Conservation (phyloP, 176 grass and related monocot genomes). For the Carex scoparia region DNA sequence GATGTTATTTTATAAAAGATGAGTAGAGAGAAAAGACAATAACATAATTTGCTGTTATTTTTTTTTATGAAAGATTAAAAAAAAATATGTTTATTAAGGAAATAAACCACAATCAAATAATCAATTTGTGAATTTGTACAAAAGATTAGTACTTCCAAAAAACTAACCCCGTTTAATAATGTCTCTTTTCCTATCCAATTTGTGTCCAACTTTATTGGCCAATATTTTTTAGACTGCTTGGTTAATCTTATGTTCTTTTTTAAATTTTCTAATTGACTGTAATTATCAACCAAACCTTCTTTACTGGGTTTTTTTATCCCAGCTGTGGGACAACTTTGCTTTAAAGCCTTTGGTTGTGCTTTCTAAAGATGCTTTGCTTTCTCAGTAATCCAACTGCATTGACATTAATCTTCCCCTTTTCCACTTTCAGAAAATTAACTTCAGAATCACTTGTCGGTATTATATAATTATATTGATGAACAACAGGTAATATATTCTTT, state of each 20-base stretch:
- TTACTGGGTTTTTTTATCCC: background rate
- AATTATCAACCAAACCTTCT: background rate
- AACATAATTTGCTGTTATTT: background rate
- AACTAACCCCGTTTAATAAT: background rate
- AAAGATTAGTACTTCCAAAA: background rate
- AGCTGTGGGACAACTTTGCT: background rate
- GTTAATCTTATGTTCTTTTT: background rate
- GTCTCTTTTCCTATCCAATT: background rate
- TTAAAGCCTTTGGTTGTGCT: background rate
- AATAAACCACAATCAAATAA: background rate
- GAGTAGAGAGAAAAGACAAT: background rate
- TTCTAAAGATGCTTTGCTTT: slow-evolving; percentile 19
- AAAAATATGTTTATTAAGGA: background rate
- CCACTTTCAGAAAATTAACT: slow-evolving; percentile 16
- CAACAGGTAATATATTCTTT: background rate
- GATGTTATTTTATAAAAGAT: background rate
- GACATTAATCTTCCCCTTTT: slow-evolving; percentile 3
- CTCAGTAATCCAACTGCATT: background rate
- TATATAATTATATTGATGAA: background rate
- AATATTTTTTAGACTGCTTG: background rate
- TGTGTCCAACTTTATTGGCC: background rate
- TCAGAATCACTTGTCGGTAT: background rate
- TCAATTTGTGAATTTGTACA: background rate
- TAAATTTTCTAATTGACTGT: background rate
- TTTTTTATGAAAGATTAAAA: background rate